These are phyloP conservation scores for Aspergillus sp. DNA, from an alignment of 2,329 filamentous ascomycete species.

Conservation along the genomic window DNA sequence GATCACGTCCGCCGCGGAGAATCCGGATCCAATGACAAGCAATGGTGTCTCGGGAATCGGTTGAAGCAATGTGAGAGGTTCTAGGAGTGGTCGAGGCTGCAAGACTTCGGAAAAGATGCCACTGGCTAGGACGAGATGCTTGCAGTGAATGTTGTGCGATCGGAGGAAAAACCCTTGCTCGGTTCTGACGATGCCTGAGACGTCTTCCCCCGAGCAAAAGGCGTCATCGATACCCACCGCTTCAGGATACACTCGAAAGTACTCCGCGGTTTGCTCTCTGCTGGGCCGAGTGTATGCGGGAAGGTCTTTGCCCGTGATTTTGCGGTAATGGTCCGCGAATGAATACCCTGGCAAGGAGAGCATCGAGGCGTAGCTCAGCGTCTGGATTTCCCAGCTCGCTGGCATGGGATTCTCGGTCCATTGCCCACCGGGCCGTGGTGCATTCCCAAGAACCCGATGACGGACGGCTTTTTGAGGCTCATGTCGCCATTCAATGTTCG, in stretches of 20 bases:
- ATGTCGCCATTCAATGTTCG: slow-evolving; percentile 60
- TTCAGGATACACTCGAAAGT: slow-evolving; percentile 58
- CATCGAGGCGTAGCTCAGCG: slow-evolving; percentile 66
- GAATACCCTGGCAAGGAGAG: slow-evolving; percentile 64
- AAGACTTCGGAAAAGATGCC: slow-evolving; percentile 63
- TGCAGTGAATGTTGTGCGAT: slow-evolving; percentile 59
- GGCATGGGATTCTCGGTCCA: slow-evolving; percentile 61
- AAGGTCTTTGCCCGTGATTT: slow-evolving; percentile 45
- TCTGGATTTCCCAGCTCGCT: slow-evolving; percentile 61
- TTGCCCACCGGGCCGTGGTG: slow-evolving; percentile 59
- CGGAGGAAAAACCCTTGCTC: slow-evolving; percentile 54
- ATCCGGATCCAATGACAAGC: slow-evolving; percentile 64
- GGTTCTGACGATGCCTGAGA: slow-evolving; percentile 51
- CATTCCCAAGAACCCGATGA: slow-evolving; percentile 60
- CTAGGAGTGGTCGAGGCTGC: slow-evolving; percentile 54
- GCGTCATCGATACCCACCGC: slow-evolving; percentile 57
- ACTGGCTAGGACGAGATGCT: slow-evolving; percentile 61
- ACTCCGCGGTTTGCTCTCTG: slow-evolving; percentile 58
- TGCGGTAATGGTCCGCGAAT: slow-evolving; percentile 58
- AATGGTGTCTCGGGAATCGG: slow-evolving; percentile 44
- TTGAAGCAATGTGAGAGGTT: slow-evolving; percentile 48
- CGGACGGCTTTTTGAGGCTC: slow-evolving; percentile 56
- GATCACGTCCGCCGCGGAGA: slow-evolving; percentile 65
- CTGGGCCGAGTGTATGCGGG: slow-evolving; percentile 61
- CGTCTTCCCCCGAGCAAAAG: slow-evolving; percentile 49